Conservation (phyloP, 345 rosid genomes). For the Balakata baccata region DNA sequence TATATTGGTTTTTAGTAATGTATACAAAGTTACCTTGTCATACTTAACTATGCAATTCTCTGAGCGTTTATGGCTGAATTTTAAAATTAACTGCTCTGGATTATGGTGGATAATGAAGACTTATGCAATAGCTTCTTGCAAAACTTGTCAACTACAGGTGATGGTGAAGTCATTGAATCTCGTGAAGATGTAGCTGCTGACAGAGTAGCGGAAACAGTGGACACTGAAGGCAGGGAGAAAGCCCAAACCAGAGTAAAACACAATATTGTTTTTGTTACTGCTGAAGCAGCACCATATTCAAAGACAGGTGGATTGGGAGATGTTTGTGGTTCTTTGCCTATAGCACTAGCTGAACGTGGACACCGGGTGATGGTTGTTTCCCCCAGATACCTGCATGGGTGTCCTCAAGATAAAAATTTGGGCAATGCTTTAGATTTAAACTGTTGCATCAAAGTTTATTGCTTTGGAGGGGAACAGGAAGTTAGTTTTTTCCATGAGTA, state of each 20-base stretch:
- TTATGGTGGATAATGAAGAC: constrained; percentile 1
- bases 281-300: constrained; percentile 97
- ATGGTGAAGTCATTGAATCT: constrained; percentile 24
- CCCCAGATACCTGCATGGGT: constrained; percentile 71
- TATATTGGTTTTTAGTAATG: neutral
- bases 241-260: constrained; percentile 32
- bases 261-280: constrained; percentile 74
- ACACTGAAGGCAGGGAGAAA: constrained; percentile 30
- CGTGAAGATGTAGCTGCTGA: constrained; percentile 19
- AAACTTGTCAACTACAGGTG: constrained; percentile 35
- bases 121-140: neutral
- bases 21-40: neutral
- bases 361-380: constrained; percentile 96
- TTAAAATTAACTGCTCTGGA: neutral
- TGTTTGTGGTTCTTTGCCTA: constrained; percentile 94
- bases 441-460: constrained; percentile 41
- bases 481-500: constrained; percentile 84
- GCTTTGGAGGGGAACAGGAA: constrained; percentile 80
- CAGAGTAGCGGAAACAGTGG: constrained; percentile 34
- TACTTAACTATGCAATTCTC: neutral
- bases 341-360: constrained; percentile 68
- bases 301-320: constrained; percentile 97
- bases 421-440: constrained; percentile 49
- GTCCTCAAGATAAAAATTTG: constrained; percentile 48
- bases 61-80: neutral